Conservation (phyloP, 306 rosid genomes). For the Adenanthera pavonina region DNA sequence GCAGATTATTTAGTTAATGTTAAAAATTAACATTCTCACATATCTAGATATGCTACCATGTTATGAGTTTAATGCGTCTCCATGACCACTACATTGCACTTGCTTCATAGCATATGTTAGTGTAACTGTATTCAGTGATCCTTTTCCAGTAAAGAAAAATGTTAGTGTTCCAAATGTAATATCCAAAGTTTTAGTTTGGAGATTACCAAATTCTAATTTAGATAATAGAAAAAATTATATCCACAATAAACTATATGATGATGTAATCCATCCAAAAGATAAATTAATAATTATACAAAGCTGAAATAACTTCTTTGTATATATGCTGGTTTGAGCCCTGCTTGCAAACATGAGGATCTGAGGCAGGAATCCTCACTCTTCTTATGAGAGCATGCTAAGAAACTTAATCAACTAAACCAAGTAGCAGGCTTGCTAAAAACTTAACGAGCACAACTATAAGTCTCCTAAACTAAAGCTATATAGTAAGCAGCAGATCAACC, state of each 20-base stretch:
- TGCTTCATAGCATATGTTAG: background rate
- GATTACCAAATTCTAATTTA: background rate
- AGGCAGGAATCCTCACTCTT: too few species aligned
- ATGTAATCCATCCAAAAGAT: too few species aligned
- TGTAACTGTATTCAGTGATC: background rate
- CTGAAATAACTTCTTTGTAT: background rate
- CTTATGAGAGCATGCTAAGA: too few species aligned
- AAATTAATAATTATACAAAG: background rate
- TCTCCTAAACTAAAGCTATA: background rate
- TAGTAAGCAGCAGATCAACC: background rate
- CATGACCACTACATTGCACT: background rate
- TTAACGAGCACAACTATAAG: background rate
- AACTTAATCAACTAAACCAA: background rate
- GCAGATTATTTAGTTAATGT: background rate
- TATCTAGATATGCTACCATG: background rate
- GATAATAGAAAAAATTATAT: background rate
- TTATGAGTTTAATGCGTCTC: background rate
- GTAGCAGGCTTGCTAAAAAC: background rate
- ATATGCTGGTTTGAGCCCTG: too few species aligned
- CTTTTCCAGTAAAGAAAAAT: too few species aligned
- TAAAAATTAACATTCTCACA: background rate
- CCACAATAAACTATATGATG: background rate
- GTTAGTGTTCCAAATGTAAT: background rate
- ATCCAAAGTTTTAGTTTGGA: background rate
- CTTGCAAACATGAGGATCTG: too few species aligned